phyloP scores from a whole-genome alignment of 2,329 filamentous ascomycete genomes.

The Penicillium sp. region DNA sequence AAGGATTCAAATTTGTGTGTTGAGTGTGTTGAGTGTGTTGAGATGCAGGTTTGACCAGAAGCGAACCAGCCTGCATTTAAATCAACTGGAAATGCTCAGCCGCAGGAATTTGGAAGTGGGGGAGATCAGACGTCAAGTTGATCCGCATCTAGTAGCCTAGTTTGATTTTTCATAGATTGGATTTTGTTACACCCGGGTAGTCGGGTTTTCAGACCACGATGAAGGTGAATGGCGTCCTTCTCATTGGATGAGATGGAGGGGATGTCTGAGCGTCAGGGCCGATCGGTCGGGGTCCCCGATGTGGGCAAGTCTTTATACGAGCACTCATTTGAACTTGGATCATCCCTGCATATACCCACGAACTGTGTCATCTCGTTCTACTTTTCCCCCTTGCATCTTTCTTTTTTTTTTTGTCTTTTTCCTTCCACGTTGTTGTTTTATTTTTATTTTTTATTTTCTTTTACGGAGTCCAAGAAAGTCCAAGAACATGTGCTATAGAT shows the following conservation, averaged over 20 bases:
- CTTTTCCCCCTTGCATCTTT: slow-evolving; percentile 6
- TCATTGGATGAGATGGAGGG: slow-evolving; percentile 11
- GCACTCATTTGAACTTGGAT: background rate
- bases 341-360: slow-evolving; percentile 11
- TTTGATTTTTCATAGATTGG: slow-evolving; percentile 5
- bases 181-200: slow-evolving; percentile 11
- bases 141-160: slow-evolving; percentile 13
- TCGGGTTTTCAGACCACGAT: slow-evolving; percentile 1
- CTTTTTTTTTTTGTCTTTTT: background rate
- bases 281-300: slow-evolving; percentile 18
- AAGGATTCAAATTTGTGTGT: background rate
- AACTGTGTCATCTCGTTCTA: slow-evolving; percentile 11
- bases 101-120: slow-evolving; percentile 13
- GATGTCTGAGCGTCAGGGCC: slow-evolving; percentile 8
- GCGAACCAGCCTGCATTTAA: slow-evolving; percentile 16
- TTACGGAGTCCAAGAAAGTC: background rate
- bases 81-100: slow-evolving; percentile 14
- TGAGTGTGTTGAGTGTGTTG: slow-evolving; percentile 8
- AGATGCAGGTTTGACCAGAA: slow-evolving; percentile 13
- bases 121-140: slow-evolving; percentile 13
- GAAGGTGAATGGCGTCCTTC: background rate
- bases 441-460: background rate
- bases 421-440: background rate
- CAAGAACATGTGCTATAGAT: background rate
- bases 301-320: slow-evolving; percentile 7